Percentiles rank a stretch among this genome's conserved stretches.
phyloP scores from a whole-genome alignment of 305 asterid genomes.

The Fraxinus floribunda region DNA sequence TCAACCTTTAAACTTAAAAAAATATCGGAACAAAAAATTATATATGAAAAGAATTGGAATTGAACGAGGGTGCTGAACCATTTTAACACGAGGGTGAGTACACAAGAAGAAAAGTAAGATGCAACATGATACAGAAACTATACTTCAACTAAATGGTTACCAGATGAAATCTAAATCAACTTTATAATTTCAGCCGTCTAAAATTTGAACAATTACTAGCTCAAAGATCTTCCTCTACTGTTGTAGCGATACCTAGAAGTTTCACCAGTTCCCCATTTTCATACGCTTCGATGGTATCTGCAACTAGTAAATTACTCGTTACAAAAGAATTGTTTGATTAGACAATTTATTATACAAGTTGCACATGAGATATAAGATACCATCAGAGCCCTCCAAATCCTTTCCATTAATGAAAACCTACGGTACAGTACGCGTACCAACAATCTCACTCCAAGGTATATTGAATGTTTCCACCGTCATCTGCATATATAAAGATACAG shows the following conservation, averaged over 20 bases:
- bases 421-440: constrained; percentile 83
- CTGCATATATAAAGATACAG: constrained; percentile 30
- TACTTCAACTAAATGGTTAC: not conserved
- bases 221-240: constrained; percentile 65
- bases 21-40: not conserved
- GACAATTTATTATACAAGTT: not conserved
- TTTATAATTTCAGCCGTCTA: not conserved
- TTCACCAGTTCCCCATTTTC: constrained; percentile 65
- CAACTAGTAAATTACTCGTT: constrained; percentile 14
- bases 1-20: not conserved
- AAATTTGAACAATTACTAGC: constrained; percentile 9
- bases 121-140: not conserved
- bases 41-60: no score
- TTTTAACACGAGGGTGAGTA: not conserved
- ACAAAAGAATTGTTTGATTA: not conserved
- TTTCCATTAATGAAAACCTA: constrained; percentile 87
- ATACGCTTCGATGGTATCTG: constrained; percentile 79
- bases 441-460: constrained; percentile 61
- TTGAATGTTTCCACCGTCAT: constrained; percentile 72
- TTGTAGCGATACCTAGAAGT: constrained; percentile 52
- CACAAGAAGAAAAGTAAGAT: not conserved
- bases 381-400: constrained; percentile 93
- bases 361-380: constrained; percentile 33
- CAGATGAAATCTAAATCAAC: not conserved
- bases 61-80: not conserved